These are phyloP conservation scores for Phytopythium delawarense DNA, from an alignment of 352 stramenopile genomes.

Conservation along the genomic window DNA sequence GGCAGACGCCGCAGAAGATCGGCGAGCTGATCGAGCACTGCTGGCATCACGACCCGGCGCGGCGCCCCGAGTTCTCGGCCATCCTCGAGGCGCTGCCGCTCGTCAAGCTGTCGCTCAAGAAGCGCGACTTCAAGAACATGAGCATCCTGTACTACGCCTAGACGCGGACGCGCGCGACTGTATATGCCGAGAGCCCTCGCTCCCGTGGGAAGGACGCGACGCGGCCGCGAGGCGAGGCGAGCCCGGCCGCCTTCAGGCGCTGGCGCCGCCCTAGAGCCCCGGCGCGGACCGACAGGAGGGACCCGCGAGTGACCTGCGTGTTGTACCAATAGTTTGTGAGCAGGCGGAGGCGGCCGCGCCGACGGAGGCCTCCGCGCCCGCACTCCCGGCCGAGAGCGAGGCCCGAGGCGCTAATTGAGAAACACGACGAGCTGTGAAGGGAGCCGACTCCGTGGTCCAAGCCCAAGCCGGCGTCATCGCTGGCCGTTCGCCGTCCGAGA, in stretches of 20 bases:
- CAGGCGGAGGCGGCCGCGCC: not conserved
- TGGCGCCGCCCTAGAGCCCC: not conserved
- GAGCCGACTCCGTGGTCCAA: not conserved
- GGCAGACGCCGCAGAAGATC: constrained; percentile 80
- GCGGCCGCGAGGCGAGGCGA: not conserved
- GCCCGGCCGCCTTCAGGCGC: not conserved
- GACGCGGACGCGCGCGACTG: not conserved
- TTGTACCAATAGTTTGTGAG: constrained; percentile 7
- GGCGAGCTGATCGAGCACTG: constrained; percentile 78
- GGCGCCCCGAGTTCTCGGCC: constrained; percentile 66
- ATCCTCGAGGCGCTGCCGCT: constrained; percentile 76
- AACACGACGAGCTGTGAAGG: constrained; percentile 1
- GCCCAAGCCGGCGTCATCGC: too few relatives aligned
- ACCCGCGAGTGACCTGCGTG: not conserved
- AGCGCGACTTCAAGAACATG: constrained; percentile 85
- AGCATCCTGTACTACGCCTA: constrained; percentile 40
- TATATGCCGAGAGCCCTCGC: not conserved
- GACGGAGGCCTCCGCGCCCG: not conserved
- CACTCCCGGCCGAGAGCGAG: not conserved
- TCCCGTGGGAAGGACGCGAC: not conserved
- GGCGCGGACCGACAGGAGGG: not conserved
- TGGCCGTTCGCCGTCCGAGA: too few relatives aligned
- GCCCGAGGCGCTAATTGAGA: not conserved
- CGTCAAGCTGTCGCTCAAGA: constrained; percentile 80
- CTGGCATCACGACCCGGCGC: constrained; percentile 77